Evolutionary conservation across 192 early-diverging fungal species (phyloP).

Genomic region (Phlyctochytrium bullatum): DNA sequence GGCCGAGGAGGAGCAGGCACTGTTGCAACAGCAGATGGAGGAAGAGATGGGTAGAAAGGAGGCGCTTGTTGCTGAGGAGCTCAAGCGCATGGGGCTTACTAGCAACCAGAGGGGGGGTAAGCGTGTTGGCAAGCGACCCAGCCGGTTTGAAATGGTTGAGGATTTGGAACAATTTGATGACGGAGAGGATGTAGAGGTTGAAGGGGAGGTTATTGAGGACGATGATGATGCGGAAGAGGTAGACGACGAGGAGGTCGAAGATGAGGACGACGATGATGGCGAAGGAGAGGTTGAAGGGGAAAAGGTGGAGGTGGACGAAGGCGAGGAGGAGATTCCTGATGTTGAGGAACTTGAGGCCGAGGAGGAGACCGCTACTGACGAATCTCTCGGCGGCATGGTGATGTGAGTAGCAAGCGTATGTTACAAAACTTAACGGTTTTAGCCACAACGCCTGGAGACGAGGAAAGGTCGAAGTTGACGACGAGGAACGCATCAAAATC

Average conservation of each 20-base stretch:
- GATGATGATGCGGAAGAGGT: neutral
- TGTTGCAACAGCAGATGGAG: conserved; percentile 20
- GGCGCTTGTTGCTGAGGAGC: conserved; percentile 43
- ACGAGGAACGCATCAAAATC: conserved; percentile 56
- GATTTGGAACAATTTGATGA: conserved; percentile 29
- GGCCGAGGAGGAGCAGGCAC: conserved; percentile 63
- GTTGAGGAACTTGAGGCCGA: conserved; percentile 33
- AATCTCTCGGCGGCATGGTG: neutral
- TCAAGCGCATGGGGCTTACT: conserved; percentile 22
- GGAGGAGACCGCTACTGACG: conserved; percentile 32
- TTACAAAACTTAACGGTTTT: neutral
- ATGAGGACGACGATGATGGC: conserved; percentile 1
- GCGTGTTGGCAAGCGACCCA: neutral
- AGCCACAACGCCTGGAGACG: conserved; percentile 25
- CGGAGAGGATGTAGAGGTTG: conserved; percentile 5
- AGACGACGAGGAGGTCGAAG: neutral
- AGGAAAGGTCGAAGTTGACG: conserved; percentile 33
- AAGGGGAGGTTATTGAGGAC: conserved; percentile 20
- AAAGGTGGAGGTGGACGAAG: conserved; percentile 11
- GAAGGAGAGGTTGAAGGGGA: conserved; percentile 17
- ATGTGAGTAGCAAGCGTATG: conserved; percentile 1
- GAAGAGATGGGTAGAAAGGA: conserved; percentile 35
- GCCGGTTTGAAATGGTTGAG: conserved; percentile 22
- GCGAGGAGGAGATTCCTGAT: conserved; percentile 19
- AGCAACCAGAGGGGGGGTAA: conserved; percentile 3